Conservation (phyloP, 306 rosid species). For the Fagus crenata region DNA sequence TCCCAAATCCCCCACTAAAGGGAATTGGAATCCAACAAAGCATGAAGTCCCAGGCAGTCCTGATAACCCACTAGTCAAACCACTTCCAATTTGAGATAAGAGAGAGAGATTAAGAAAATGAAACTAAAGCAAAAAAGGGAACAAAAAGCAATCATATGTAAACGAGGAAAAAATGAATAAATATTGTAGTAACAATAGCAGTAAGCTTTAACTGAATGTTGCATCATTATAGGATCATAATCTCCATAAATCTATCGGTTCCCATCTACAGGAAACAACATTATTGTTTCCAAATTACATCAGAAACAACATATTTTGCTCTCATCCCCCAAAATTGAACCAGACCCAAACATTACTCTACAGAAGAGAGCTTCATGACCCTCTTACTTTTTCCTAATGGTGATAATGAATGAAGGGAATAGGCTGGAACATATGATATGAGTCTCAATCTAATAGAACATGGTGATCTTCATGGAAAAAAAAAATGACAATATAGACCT, state of each 20-base stretch:
- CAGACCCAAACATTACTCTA: conserved; percentile 10
- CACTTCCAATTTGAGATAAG: neutral
- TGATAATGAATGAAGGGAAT: conserved; percentile 37
- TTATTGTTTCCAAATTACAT: conserved; percentile 44
- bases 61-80: neutral
- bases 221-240: conserved; percentile 39
- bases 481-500: conserved; percentile 50
- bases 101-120: neutral
- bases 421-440: conserved; percentile 37
- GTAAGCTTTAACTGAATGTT: conserved; percentile 19
- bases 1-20: conserved; percentile 15
- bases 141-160: neutral
- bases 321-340: conserved; percentile 55
- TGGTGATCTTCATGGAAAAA: conserved; percentile 40
- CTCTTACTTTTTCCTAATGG: neutral
- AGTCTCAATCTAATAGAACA: conserved; percentile 39
- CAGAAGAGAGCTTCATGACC: neutral
- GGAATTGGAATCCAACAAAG: conserved; percentile 21
- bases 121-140: neutral
- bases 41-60: neutral
- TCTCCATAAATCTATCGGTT: conserved; percentile 30
- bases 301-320: conserved; percentile 41
- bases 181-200: conserved; percentile 7
- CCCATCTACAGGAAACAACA: conserved; percentile 37
- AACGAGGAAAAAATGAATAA: neutral